Percentiles rank a stretch among this genome's conserved stretches.
Evolutionary conservation across 176 grass and related monocot genomes (phyloP).

Genomic region (Tillandsia fasciculata): DNA sequence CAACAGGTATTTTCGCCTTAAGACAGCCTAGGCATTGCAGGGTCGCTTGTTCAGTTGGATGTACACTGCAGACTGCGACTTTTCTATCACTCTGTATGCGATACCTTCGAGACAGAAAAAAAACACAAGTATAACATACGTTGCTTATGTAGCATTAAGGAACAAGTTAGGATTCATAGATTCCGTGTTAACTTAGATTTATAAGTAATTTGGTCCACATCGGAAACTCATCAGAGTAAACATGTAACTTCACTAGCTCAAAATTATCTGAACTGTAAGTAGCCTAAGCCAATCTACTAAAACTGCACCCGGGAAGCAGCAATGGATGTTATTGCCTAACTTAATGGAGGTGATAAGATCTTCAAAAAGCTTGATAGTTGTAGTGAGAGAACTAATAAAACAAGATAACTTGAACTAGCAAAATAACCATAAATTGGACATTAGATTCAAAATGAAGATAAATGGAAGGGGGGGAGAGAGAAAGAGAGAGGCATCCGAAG

Average conservation of each 20-base stretch:
- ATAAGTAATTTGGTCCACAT: no score
- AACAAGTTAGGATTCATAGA: not conserved
- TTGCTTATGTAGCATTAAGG: not conserved
- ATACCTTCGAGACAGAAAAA: conserved; percentile 53
- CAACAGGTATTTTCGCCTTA: conserved; percentile 91
- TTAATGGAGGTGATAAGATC: not conserved
- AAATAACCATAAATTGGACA: not conserved
- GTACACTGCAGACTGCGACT: conserved; percentile 71
- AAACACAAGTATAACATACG: conserved; percentile 20
- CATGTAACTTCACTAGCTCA: no score
- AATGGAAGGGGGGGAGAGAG: not conserved
- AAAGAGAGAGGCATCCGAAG: not conserved
- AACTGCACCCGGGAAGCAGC: not conserved
- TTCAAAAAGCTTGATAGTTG: not conserved
- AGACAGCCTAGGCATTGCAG: conserved; percentile 89
- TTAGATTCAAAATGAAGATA: not conserved
- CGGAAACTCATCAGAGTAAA: no score
- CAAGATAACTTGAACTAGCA: not conserved
- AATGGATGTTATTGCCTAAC: not conserved
- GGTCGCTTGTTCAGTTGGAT: conserved; percentile 89
- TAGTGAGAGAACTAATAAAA: not conserved
- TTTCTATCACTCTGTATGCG: conserved; percentile 83
- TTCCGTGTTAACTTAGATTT: no score
- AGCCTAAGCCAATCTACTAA: no score
- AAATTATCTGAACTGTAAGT: no score